A percentile compares a stretch with the other conserved stretches of the same genome.
These are phyloP conservation scores for Microthlaspi erraticum DNA, from an alignment of 345 rosid species.

Conservation along the genomic window DNA sequence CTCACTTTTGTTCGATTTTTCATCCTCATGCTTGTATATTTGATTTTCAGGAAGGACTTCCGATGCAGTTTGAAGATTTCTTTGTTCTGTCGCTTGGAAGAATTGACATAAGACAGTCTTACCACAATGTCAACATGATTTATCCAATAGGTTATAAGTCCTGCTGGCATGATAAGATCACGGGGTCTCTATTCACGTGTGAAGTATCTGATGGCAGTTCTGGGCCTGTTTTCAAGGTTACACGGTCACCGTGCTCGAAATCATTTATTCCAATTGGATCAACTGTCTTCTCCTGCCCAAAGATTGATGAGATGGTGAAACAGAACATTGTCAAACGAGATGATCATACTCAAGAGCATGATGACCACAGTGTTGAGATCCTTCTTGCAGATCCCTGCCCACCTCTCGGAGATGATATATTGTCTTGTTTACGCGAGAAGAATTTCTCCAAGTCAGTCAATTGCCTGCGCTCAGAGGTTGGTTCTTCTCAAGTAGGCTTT, in stretches of 20 bases:
- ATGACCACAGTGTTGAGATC: conserved; percentile 56
- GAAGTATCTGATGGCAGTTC: conserved; percentile 86
- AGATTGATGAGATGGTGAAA: conserved; percentile 41
- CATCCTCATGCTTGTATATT: conserved; percentile 34
- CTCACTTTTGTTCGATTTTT: neutral
- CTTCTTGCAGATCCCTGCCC: conserved; percentile 74
- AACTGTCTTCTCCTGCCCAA: conserved; percentile 58
- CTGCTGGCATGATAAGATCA: conserved; percentile 97
- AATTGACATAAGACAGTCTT: conserved; percentile 77
- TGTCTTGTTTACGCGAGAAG: conserved; percentile 57
- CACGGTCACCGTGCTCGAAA: conserved; percentile 77
- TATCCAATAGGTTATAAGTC: conserved; percentile 89
- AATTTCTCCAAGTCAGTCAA: conserved; percentile 38
- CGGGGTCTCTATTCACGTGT: conserved; percentile 85
- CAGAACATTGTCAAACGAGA: conserved; percentile 47
- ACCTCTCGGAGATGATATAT: conserved; percentile 66
- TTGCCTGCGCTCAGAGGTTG: conserved; percentile 42
- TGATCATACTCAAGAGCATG: conserved; percentile 48
- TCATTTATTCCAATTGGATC: conserved; percentile 64
- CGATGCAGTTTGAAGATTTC: conserved; percentile 92
- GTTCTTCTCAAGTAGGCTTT: conserved; percentile 41
- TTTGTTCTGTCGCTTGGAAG: conserved; percentile 82
- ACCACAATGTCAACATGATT: conserved; percentile 66
- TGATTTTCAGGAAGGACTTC: conserved; percentile 72
- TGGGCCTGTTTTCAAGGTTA: conserved; percentile 88